Base-by-base conservation (phyloP, 2,329 filamentous ascomycete genomes). In the Hypoxylon rubiginosum region DNA sequence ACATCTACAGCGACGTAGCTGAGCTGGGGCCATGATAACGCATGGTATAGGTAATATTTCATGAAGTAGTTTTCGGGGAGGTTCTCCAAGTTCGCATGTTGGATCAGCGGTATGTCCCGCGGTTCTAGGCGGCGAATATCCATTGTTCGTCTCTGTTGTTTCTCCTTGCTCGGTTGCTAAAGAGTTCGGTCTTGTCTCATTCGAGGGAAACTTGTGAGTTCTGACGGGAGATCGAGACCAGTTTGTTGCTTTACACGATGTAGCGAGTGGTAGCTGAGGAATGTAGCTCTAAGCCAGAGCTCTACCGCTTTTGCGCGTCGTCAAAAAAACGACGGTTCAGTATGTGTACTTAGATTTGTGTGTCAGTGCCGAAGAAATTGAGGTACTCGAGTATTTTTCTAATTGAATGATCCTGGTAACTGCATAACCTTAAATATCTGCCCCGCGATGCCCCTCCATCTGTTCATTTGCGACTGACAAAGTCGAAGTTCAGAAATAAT, bases 21-120 rank as follows among this genome's bases (percentile, higher is more conserved):
- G 71, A 99, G 89, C 82, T 98, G 95, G 49, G 96, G 96, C 96
- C 96, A 99, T 74, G 94, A 97, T 72, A 98, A 90, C 15, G 95
- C 94, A 82, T 99, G 96, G 88, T 99, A 99, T 77, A 99, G 90
- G 85, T 99, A 99, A 87, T 99, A 99, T 87, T 99, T 99, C 82
- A 97, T 92, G 81, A 98, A 98, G 88, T 99, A 99, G 86, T 99
- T 99, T 82, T 99, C 96, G 71, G 96, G 96, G 58, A 99, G 88
- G 84, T 99, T 99, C 80, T 97, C 97, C 79, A 99, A 94, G 85
- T 99, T 98, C 78, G 95, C 95, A 81, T 97, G 94, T 83, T 99
- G 96, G 78, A 99, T 94, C 78, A 96, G 90, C 72, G 93, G 93
- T 71, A 97, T 92, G 82, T 97, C 93, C 69, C 89, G 91, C 70